These are phyloP conservation scores for Pseudogymnoascus destructans DNA, from an alignment of 2,329 filamentous ascomycete species.

Conservation along the genomic window DNA sequence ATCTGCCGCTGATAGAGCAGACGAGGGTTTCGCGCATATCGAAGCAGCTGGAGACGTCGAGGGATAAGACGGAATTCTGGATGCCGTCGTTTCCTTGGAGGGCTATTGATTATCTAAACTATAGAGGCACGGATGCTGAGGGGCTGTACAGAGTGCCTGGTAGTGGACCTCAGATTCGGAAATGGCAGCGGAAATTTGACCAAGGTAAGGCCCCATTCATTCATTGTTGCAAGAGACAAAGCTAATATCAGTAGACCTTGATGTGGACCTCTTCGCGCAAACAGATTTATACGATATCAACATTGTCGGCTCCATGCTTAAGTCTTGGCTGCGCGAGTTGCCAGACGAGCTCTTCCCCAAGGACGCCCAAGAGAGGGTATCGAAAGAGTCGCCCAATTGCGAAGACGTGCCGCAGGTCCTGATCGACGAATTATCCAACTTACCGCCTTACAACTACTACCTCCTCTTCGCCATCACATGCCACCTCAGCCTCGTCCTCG, in stretches of 20 bases:
- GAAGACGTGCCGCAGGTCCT: slow-evolving; percentile 73
- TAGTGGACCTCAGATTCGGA: slow-evolving; percentile 79
- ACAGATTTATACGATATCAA: slow-evolving; percentile 89
- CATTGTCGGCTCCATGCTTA: slow-evolving; percentile 90
- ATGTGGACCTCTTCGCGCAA: slow-evolving; percentile 82
- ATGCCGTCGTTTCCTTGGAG: slow-evolving; percentile 94
- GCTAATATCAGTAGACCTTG: slow-evolving; percentile 45
- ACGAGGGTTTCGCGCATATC: slow-evolving; percentile 85
- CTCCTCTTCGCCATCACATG: slow-evolving; percentile 95
- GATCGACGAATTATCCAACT: slow-evolving; percentile 79
- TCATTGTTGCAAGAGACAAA: background rate
- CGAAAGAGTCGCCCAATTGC: slow-evolving; percentile 48
- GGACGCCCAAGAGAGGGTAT: slow-evolving; percentile 63
- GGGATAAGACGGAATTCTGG: slow-evolving; percentile 97
- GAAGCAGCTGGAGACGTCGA: slow-evolving; percentile 72
- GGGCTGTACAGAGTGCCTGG: slow-evolving; percentile 87
- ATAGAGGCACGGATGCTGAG: slow-evolving; percentile 86
- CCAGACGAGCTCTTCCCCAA: slow-evolving; percentile 91
- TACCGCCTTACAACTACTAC: slow-evolving; percentile 97
- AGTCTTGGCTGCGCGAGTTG: slow-evolving; percentile 89
- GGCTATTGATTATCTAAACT: slow-evolving; percentile 92
- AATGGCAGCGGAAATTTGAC: slow-evolving; percentile 87
- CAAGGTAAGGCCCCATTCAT: slow-evolving; percentile 47
- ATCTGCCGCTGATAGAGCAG: slow-evolving; percentile 74
- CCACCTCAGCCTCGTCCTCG: slow-evolving; percentile 80